These are phyloP conservation scores for Hypomontagnella submonticulosa DNA, from an alignment of 495 filamentous ascomycete genomes.

Conservation along the genomic window DNA sequence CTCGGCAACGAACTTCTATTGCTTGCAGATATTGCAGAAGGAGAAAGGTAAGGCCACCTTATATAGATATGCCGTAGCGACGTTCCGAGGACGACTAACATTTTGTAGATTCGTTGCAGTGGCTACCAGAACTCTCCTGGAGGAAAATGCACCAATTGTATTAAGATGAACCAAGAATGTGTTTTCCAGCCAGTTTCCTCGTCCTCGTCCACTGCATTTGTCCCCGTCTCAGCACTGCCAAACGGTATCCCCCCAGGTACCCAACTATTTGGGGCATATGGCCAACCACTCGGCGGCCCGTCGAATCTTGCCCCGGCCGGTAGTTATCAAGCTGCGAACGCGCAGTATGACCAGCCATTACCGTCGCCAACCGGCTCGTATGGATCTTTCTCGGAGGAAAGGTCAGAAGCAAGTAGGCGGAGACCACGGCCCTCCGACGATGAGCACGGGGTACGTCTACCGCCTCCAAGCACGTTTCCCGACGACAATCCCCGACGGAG, in stretches of 20 bases:
- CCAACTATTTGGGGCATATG: constrained; percentile 61
- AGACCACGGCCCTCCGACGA: constrained; percentile 55
- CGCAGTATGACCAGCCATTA: constrained; percentile 50
- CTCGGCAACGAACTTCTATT: constrained; percentile 62
- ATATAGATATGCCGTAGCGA: background rate
- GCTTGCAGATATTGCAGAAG: constrained; percentile 63
- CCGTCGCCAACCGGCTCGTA: constrained; percentile 51
- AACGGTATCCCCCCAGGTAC: constrained; percentile 62
- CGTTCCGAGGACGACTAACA: constrained; percentile 21
- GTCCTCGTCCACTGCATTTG: constrained; percentile 59
- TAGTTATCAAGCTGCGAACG: constrained; percentile 44
- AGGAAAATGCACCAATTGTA: constrained; percentile 63
- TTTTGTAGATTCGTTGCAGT: constrained; percentile 61
- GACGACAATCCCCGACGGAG: constrained; percentile 60
- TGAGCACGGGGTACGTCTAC: constrained; percentile 55
- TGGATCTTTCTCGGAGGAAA: constrained; percentile 46
- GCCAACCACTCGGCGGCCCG: constrained; percentile 54
- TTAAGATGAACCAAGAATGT: constrained; percentile 63
- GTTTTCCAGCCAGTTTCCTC: constrained; percentile 63
- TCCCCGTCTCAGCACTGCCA: constrained; percentile 60
- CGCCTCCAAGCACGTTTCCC: constrained; percentile 56
- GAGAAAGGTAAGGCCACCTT: constrained; percentile 54
- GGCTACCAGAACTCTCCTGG: constrained; percentile 62
- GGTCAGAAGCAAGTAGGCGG: constrained; percentile 42
- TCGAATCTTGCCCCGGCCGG: constrained; percentile 34